Evolutionary conservation across 371 early-diverging fungal species (phyloP), one percentile per base, ranked within the genome.

Genomic region (Apophysomyces sp.): DNA sequence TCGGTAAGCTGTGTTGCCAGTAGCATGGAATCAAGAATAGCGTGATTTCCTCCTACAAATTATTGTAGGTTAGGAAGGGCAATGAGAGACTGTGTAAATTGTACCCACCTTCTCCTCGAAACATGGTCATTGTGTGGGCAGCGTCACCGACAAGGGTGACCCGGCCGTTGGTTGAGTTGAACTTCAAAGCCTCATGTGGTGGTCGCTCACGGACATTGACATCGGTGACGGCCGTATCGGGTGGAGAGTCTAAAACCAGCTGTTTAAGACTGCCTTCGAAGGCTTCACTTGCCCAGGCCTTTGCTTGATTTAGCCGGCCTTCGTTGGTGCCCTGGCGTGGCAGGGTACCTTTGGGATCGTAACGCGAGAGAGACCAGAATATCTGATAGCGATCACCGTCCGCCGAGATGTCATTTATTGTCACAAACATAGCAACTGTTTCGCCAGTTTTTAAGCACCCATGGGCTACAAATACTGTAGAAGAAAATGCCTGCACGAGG

Each of bases 131-230:
- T 3, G 58, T 21, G 29, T 72, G 69, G 2, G 56, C 55, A 3
- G 69, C 73, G 54, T 72, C 69, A n/a, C 69, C 66, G 6, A 69
- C 34, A 0, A 69, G 27, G 6, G 58, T 32, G 15, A 72, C 63
- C 1, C 56, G 58, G 11, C 51, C 57, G 2, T 39, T 15, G 1
- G 26, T 9, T 12, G 57, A 7, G 24, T 21, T 44, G 6, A 21
- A 44, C 21, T 7, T 21, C 24, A 44, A 6, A 2, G 9, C n/a
- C 1, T 16, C 49, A 11, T 11, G 4, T 30, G 65, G 69, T 13
- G 61, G 9, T 36, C 71, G 57, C 54, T 70, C 71, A 18, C 61
- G 61, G 24, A 66, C 12, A 7, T 29, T 52, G 28, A 66, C 13
- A 2, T 32, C 24, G 6, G 16, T 24, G 5, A 40, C 16, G 3